These are phyloP conservation scores for Dissoconium aciculare DNA, from an alignment of 2,329 filamentous ascomycete species.

Conservation along the genomic window DNA sequence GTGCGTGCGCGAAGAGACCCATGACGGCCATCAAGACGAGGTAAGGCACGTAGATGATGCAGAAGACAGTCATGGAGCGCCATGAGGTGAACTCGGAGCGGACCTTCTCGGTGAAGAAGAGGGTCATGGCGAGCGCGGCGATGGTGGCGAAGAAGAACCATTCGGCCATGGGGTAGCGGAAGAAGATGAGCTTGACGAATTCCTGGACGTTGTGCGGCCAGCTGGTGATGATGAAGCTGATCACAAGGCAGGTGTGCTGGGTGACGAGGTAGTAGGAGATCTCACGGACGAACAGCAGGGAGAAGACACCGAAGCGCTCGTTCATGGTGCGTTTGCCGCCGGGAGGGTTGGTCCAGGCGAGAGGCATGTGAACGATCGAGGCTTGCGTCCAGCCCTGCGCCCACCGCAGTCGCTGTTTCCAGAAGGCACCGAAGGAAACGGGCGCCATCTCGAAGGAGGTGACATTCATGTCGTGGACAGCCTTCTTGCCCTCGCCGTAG, in stretches of 20 bases:
- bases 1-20: conserved; percentile 34
- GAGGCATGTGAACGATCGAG: conserved; percentile 29
- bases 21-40: conserved; percentile 31
- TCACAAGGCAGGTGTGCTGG: conserved; percentile 33
- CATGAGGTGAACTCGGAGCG: conserved; percentile 32
- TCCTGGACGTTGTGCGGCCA: conserved; percentile 28
- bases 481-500: conserved; percentile 29
- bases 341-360: conserved; percentile 29
- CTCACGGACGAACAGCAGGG: conserved; percentile 33
- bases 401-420: conserved; percentile 38
- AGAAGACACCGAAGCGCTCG: conserved; percentile 32
- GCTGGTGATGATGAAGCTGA: conserved; percentile 32
- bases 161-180: conserved; percentile 34
- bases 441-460: conserved; percentile 36
- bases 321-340: conserved; percentile 25
- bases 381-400: conserved; percentile 38
- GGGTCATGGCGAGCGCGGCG: conserved; percentile 30
- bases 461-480: conserved; percentile 36
- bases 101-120: conserved; percentile 33
- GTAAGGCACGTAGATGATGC: conserved; percentile 30
- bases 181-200: conserved; percentile 31
- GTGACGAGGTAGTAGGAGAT: conserved; percentile 36
- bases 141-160: conserved; percentile 30
- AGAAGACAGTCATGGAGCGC: conserved; percentile 30
- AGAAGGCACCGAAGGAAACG: conserved; percentile 30